Conservation (phyloP, 257 asterid genomes). For the Ligustrum vulgare region DNA sequence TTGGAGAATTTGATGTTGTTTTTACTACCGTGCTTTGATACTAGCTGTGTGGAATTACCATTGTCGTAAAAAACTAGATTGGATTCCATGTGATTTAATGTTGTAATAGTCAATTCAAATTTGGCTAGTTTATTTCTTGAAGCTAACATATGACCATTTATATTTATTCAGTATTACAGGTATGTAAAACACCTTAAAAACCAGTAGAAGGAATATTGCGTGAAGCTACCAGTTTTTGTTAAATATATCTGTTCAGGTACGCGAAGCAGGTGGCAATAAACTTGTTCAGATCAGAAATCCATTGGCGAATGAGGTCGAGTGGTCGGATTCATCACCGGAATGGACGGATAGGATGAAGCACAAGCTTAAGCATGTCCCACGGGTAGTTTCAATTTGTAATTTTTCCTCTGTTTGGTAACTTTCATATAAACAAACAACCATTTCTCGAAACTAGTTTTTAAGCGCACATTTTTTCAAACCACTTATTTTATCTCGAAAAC, state of each 20-base stretch:
- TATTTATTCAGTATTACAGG: constrained; percentile 95
- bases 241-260: constrained; percentile 48
- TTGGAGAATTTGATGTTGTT: neutral
- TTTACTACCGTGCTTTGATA: neutral
- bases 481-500: too few species aligned
- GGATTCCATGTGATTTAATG: neutral
- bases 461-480: too few species aligned
- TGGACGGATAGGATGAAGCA: constrained; percentile 99
- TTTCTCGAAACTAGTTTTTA: too few species aligned
- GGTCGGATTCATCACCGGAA: constrained; percentile 97
- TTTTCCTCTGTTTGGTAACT: too few species aligned
- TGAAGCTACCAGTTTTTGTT: neutral
- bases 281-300: constrained; percentile 99
- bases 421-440: too few species aligned
- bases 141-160: constrained; percentile 1
- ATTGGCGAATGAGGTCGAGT: constrained; percentile 99
- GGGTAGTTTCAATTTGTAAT: constrained; percentile 42
- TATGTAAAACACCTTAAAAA: constrained; percentile 23
- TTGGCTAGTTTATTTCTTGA: neutral
- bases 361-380: constrained; percentile 91
- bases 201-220: constrained; percentile 9
- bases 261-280: constrained; percentile 86
- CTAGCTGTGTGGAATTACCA: neutral
- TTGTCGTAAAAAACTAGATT: neutral
- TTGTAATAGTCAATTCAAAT: neutral